Evolutionary conservation across 1,139 yeast genomes (phyloP).

Genomic region (Taiozyma onychis): DNA sequence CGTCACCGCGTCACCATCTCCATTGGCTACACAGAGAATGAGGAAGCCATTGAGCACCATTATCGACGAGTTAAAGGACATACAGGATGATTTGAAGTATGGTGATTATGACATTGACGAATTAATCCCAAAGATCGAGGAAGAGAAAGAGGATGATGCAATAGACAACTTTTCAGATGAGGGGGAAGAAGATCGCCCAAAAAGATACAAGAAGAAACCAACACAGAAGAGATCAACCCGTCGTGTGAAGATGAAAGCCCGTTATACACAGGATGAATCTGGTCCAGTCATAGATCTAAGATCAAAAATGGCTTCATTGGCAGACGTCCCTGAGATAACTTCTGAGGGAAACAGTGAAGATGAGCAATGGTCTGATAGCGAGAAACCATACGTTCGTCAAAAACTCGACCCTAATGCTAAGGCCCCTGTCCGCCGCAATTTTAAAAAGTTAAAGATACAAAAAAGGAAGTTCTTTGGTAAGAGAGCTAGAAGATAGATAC

Average conservation of each 20-base stretch:
- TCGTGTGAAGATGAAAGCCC: conserved; percentile 50
- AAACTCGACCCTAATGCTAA: conserved; percentile 14
- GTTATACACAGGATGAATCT: conserved; percentile 16
- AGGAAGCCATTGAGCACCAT: conserved; percentile 33
- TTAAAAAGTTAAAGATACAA: conserved; percentile 20
- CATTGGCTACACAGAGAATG: conserved; percentile 25
- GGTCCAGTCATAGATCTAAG: conserved; percentile 10
- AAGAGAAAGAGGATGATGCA: conserved; percentile 8
- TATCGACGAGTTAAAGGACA: conserved; percentile 32
- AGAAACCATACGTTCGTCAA: conserved; percentile 26
- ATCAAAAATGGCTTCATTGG: conserved; percentile 12
- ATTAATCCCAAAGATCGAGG: conserved; percentile 6
- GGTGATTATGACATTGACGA: conserved; percentile 21
- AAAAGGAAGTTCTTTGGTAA: conserved; percentile 15
- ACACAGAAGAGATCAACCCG: conserved; percentile 61
- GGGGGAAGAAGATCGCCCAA: conserved; percentile 20
- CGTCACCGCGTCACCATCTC: conserved; percentile 26
- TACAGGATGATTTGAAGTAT: conserved; percentile 22
- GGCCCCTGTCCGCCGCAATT: conserved; percentile 13
- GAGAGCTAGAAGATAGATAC: conserved; percentile 15
- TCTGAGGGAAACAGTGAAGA: conserved; percentile 7
- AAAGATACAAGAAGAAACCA: conserved; percentile 29
- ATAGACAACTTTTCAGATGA: background rate
- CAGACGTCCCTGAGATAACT: conserved; percentile 3
- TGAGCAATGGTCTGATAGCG: conserved; percentile 23